Evolutionary conservation across 75 land plant genomes (phyloP).

Genomic region (Selaginella tamariscina): DNA sequence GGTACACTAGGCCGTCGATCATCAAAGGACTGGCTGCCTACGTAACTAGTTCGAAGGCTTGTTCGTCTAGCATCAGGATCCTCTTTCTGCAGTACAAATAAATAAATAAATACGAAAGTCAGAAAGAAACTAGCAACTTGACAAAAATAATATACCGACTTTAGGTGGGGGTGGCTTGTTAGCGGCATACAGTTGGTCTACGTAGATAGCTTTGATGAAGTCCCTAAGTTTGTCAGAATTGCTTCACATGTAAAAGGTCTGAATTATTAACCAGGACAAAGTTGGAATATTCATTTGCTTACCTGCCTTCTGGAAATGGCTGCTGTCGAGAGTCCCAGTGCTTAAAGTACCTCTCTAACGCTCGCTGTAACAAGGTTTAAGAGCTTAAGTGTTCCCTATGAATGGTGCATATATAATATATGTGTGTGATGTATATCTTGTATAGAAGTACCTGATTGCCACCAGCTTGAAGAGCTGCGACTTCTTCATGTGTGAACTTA

Average conservation of each 20-base stretch:
- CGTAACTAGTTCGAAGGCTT: neutral
- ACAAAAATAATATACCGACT: neutral
- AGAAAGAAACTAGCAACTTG: neutral
- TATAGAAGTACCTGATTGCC: neutral
- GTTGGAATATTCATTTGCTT: neutral
- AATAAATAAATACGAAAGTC: neutral
- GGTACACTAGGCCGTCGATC: neutral
- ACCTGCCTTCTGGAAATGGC: constrained; percentile 5
- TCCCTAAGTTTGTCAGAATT: constrained; percentile 11
- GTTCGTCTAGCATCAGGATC: neutral
- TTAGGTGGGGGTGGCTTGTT: constrained; percentile 7
- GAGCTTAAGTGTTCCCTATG: neutral
- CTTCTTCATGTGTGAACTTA: neutral
- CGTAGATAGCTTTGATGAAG: constrained; percentile 12
- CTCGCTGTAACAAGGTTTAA: constrained; percentile 4
- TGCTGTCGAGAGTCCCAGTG: constrained; percentile 6
- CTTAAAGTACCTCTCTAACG: constrained; percentile 1
- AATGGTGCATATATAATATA: neutral
- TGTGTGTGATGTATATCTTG: neutral
- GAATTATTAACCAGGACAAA: neutral
- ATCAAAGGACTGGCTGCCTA: neutral
- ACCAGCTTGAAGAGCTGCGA: constrained; percentile 6
- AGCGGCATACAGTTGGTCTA: neutral
- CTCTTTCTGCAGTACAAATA: neutral
- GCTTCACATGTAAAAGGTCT: neutral